These are phyloP conservation scores for Colletotrichum theobromicola DNA, from an alignment of 2,329 filamentous ascomycete species.

Conservation along the genomic window DNA sequence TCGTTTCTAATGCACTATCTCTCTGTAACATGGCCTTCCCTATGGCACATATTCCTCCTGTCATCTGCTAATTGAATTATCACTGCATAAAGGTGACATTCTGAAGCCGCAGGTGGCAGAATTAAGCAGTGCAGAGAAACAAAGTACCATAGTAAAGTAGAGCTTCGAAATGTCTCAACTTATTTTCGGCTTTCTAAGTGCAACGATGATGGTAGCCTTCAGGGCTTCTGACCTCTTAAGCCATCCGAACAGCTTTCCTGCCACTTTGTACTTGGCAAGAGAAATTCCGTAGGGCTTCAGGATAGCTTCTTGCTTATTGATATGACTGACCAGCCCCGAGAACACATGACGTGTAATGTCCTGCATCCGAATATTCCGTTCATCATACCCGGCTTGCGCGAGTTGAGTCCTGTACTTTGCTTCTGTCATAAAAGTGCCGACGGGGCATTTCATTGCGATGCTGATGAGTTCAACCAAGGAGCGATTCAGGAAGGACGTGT, in stretches of 20 bases:
- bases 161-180: neutral
- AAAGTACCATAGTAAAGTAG: too few relatives aligned
- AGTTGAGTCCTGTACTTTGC: constrained; percentile 50
- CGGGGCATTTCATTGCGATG: constrained; percentile 52
- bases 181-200: constrained; percentile 4
- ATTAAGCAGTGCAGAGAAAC: too few relatives aligned
- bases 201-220: constrained; percentile 40
- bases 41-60: too few relatives aligned
- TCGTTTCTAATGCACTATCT: too few relatives aligned
- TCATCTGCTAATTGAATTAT: too few relatives aligned
- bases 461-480: constrained; percentile 47
- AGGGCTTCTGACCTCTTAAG: constrained; percentile 37
- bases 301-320: constrained; percentile 39
- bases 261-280: constrained; percentile 39
- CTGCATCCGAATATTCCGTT: constrained; percentile 42
- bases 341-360: constrained; percentile 62
- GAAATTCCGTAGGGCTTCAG: constrained; percentile 40
- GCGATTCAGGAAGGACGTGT: constrained; percentile 30
- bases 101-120: too few relatives aligned
- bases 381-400: constrained; percentile 51
- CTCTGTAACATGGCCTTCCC: too few relatives aligned
- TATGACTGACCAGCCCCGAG: constrained; percentile 47
- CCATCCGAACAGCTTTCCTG: constrained; percentile 43
- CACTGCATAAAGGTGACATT: too few relatives aligned
- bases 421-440: constrained; percentile 51